phyloP scores from a whole-genome alignment of 2,329 filamentous ascomycete genomes.

The Colletotrichum sidae region DNA sequence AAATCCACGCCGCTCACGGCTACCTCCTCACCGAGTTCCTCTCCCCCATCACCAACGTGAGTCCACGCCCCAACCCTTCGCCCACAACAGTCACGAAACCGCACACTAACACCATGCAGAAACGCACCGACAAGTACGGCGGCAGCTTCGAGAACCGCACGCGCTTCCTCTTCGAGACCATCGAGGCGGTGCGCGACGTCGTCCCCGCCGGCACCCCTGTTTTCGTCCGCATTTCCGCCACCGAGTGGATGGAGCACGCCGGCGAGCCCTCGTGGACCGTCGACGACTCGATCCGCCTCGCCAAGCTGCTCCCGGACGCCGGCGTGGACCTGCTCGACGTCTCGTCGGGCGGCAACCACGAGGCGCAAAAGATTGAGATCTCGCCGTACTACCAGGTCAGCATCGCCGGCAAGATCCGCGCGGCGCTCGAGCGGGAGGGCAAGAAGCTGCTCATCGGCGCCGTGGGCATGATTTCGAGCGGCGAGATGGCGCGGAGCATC shows the following conservation, averaged over 20 bases:
- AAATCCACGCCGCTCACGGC: constrained; percentile 74
- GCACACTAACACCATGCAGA: constrained; percentile 43
- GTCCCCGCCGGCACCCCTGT: constrained; percentile 68
- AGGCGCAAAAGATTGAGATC: constrained; percentile 68
- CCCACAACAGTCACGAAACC: too few species aligned
- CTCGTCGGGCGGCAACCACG: constrained; percentile 78
- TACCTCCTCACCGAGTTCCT: constrained; percentile 77
- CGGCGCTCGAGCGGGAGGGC: constrained; percentile 65
- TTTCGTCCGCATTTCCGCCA: constrained; percentile 69
- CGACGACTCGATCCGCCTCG: constrained; percentile 75
- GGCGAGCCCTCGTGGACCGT: constrained; percentile 71
- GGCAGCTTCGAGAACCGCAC: constrained; percentile 74
- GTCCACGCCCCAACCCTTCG: constrained; percentile 32
- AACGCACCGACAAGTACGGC: constrained; percentile 73
- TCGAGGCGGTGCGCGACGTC: constrained; percentile 60
- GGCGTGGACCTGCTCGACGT: constrained; percentile 90
- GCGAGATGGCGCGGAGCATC: constrained; percentile 71
- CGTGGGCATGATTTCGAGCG: constrained; percentile 80
- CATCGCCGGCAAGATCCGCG: constrained; percentile 78
- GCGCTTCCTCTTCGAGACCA: constrained; percentile 69
- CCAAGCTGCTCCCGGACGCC: constrained; percentile 74
- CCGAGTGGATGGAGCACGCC: constrained; percentile 69
- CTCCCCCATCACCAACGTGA: constrained; percentile 66
- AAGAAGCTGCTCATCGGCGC: constrained; percentile 73
- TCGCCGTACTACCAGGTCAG: constrained; percentile 79